phyloP scores from a whole-genome alignment of 352 stramenopile species.

The Globisporangium yorkense region DNA sequence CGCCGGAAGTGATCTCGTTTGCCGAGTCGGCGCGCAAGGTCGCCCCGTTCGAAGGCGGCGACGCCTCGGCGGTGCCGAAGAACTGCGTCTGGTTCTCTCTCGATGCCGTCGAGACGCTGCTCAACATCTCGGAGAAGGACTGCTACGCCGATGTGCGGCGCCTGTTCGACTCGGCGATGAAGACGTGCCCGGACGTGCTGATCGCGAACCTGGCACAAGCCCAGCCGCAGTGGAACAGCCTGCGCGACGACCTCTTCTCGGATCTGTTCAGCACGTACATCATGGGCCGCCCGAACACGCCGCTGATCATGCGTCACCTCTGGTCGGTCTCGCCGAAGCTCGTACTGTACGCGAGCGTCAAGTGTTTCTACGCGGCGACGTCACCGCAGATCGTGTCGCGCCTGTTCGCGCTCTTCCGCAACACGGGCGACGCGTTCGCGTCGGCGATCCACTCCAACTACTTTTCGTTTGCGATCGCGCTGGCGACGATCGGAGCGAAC shows the following conservation, averaged over 20 bases:
- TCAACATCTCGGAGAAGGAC: slow-evolving; percentile 78
- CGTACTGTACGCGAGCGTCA: slow-evolving; percentile 84
- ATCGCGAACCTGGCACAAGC: slow-evolving; percentile 83
- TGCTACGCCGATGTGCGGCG: slow-evolving; percentile 79
- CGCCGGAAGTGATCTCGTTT: slow-evolving; percentile 78
- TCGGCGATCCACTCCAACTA: slow-evolving; percentile 86
- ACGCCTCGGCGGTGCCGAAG: slow-evolving; percentile 75
- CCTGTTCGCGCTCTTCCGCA: slow-evolving; percentile 80
- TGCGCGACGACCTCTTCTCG: slow-evolving; percentile 85
- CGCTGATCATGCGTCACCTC: slow-evolving; percentile 83
- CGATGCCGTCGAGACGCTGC: slow-evolving; percentile 73
- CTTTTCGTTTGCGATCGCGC: slow-evolving; percentile 78
- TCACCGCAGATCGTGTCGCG: slow-evolving; percentile 76
- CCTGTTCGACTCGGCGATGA: slow-evolving; percentile 77
- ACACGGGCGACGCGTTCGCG: slow-evolving; percentile 76
- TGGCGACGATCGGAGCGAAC: slow-evolving; percentile 83
- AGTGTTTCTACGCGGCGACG: slow-evolving; percentile 79
- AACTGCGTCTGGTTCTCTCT: slow-evolving; percentile 87
- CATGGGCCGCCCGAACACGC: slow-evolving; percentile 78
- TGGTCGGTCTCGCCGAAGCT: slow-evolving; percentile 83
- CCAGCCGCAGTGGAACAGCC: slow-evolving; percentile 68
- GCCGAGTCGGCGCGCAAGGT: slow-evolving; percentile 75
- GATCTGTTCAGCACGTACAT: slow-evolving; percentile 86
- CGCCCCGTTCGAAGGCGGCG: slow-evolving; percentile 79
- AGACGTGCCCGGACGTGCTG: slow-evolving; percentile 77